Evolutionary conservation across 805 yeast genomes (phyloP).

Genomic region (Torulaspora gathmanii): DNA sequence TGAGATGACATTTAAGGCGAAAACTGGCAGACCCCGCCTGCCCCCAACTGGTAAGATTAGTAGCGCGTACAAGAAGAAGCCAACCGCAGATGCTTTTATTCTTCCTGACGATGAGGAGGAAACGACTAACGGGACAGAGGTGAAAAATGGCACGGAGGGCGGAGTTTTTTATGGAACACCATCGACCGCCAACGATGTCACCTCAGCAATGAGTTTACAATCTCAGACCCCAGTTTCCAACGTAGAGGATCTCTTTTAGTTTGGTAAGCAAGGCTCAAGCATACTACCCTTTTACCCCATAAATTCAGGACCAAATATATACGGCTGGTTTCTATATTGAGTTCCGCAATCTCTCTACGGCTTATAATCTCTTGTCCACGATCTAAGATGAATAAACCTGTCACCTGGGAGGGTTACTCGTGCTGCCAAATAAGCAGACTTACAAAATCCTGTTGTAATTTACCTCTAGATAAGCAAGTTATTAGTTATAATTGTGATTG

Average conservation of each 20-base stretch:
- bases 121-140: not conserved
- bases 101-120: slow-evolving; percentile 37
- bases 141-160: not conserved
- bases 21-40: slow-evolving; percentile 66
- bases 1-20: slow-evolving; percentile 72
- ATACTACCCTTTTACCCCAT: too few relatives aligned
- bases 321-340: too few relatives aligned
- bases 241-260: not conserved
- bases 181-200: not conserved
- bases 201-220: not conserved
- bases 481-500: too few relatives aligned
- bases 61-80: slow-evolving; percentile 63
- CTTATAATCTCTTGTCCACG: too few relatives aligned
- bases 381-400: too few relatives aligned
- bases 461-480: too few relatives aligned
- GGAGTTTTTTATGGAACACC: not conserved
- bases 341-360: too few relatives aligned
- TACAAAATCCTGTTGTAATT: too few relatives aligned
- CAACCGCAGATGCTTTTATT: slow-evolving; percentile 50
- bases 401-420: too few relatives aligned
- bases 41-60: slow-evolving; percentile 89
- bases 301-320: too few relatives aligned
- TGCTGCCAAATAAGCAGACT: too few relatives aligned
- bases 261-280: too few relatives aligned
- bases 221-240: not conserved